Evolutionary conservation across 257 asterid genomes (phyloP).

Genomic region (Eucommia ulmoides): DNA sequence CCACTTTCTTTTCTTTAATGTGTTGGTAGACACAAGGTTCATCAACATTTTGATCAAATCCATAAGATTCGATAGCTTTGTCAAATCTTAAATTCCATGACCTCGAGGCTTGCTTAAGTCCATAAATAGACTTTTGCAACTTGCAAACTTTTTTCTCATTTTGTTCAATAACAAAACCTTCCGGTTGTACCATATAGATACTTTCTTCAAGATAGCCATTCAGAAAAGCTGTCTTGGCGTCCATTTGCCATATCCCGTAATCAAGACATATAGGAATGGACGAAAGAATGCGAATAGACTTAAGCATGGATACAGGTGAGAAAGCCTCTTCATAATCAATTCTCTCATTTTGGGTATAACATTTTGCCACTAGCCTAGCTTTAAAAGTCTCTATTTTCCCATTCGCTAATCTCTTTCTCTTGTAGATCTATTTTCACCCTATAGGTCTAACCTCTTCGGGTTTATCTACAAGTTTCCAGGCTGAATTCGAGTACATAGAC

Average conservation of each 20-base stretch:
- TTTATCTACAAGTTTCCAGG: not conserved
- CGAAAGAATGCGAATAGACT: no score
- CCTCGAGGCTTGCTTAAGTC: no score
- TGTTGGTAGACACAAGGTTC: no score
- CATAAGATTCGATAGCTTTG: not conserved
- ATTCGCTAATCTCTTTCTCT: not conserved
- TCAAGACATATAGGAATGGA: not conserved
- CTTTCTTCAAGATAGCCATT: no score
- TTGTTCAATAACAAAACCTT: no score
- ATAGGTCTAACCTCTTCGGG: no score
- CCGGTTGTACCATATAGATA: no score
- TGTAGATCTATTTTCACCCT: not conserved
- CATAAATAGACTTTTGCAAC: no score
- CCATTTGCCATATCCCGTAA: not conserved
- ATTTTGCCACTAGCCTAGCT: no score
- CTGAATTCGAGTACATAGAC: not conserved
- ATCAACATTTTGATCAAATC: not conserved
- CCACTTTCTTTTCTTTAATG: no score
- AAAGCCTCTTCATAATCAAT: not conserved
- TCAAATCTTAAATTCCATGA: not conserved
- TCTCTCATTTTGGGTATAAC: not conserved
- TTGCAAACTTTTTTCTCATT: no score
- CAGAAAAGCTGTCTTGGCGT: not conserved
- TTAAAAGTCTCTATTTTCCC: no score
- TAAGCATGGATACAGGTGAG: not conserved